These are phyloP conservation scores for Venturia carpophila DNA, from an alignment of 2,329 filamentous ascomycete species.

Conservation along the genomic window DNA sequence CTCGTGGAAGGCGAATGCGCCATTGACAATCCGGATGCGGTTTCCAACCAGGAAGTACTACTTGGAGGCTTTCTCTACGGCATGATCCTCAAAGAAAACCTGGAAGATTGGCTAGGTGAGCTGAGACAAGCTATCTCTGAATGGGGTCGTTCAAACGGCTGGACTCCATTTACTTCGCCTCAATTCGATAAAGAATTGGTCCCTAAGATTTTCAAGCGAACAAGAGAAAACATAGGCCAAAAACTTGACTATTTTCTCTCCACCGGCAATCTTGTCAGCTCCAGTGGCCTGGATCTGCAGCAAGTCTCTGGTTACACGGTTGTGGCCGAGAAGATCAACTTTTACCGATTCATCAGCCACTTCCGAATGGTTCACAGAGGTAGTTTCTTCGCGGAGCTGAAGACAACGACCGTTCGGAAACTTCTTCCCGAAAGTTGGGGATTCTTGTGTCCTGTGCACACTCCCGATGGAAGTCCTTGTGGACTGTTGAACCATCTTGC, in stretches of 20 bases:
- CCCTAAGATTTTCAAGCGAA: constrained; percentile 65
- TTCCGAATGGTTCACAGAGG: constrained; percentile 99
- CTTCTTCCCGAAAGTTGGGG: constrained; percentile 95
- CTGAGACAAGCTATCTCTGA: constrained; percentile 47
- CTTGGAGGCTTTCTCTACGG: constrained; percentile 90
- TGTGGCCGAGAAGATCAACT: constrained; percentile 98
- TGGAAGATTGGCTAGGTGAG: constrained; percentile 81
- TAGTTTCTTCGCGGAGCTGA: constrained; percentile 95
- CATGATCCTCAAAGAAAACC: constrained; percentile 87
- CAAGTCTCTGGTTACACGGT: constrained; percentile 93
- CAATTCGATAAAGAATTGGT: constrained; percentile 76
- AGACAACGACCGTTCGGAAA: constrained; percentile 95
- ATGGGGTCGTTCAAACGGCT: constrained; percentile 46
- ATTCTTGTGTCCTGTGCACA: constrained; percentile 94
- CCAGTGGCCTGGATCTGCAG: constrained; percentile 86
- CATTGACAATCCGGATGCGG: constrained; percentile 91
- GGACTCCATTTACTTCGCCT: constrained; percentile 59
- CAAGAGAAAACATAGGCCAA: constrained; percentile 82
- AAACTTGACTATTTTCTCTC: constrained; percentile 92
- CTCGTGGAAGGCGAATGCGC: constrained; percentile 88
- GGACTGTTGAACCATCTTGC: constrained; percentile 91
- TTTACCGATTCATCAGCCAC: constrained; percentile 95
- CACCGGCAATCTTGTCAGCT: constrained; percentile 86
- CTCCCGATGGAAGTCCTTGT: constrained; percentile 90
- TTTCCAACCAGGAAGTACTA: constrained; percentile 92